Percentiles rank a stretch among this genome's conserved stretches.
phyloP scores from a whole-genome alignment of 2,329 filamentous ascomycete genomes.

The Clarireedia homoeocarpa region DNA sequence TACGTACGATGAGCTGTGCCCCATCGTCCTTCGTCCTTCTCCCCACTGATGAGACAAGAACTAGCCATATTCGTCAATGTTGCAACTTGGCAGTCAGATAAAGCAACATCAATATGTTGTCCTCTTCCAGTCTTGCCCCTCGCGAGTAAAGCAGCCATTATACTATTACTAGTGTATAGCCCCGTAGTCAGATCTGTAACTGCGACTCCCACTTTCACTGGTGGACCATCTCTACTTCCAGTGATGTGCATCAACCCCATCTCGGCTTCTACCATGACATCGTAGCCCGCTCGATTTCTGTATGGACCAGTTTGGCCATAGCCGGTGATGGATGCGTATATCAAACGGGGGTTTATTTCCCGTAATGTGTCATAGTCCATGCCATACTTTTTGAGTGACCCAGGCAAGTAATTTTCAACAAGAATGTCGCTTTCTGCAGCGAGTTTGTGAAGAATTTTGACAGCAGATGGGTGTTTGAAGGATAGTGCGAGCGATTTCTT shows the following conservation, averaged over 20 bases:
- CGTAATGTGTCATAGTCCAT: constrained; percentile 80
- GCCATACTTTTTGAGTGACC: constrained; percentile 78
- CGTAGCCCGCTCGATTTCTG: constrained; percentile 80
- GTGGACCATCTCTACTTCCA: constrained; percentile 75
- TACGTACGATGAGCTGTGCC: constrained; percentile 86
- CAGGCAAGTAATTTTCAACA: constrained; percentile 94
- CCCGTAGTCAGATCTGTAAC: constrained; percentile 95
- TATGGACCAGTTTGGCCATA: constrained; percentile 96
- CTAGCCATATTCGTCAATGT: constrained; percentile 94
- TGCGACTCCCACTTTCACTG: constrained; percentile 94
- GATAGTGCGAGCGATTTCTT: constrained; percentile 91
- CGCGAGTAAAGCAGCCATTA: constrained; percentile 86
- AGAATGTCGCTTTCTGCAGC: constrained; percentile 82
- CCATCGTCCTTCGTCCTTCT: constrained; percentile 86
- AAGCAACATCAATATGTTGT: constrained; percentile 83
- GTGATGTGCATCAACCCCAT: constrained; percentile 99
- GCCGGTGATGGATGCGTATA: constrained; percentile 94
- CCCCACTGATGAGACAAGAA: constrained; percentile 78
- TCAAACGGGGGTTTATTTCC: constrained; percentile 74
- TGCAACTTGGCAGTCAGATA: constrained; percentile 92
- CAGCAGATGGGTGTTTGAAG: constrained; percentile 76
- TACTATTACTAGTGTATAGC: constrained; percentile 87
- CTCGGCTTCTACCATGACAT: constrained; percentile 99
- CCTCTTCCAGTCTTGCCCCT: constrained; percentile 68
- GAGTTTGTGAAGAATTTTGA: constrained; percentile 79